Percentiles rank a stretch among this genome's conserved stretches.
Evolutionary conservation across 345 rosid species (phyloP).

Genomic region (Carallia brachiata): DNA sequence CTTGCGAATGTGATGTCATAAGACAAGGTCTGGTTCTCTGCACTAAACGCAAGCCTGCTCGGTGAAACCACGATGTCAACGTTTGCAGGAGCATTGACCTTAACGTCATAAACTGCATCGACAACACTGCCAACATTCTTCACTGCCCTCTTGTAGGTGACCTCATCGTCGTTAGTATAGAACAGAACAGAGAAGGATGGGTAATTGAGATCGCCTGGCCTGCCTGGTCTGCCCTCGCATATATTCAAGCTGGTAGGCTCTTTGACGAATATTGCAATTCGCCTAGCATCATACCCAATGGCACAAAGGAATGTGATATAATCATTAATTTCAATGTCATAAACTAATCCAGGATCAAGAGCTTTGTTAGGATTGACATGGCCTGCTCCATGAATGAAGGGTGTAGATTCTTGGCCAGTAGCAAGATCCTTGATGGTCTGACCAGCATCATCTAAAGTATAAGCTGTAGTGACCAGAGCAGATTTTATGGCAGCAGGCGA

Average conservation of each 20-base stretch:
- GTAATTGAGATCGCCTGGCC: constrained; percentile 36
- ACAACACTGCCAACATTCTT: constrained; percentile 60
- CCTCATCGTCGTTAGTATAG: constrained; percentile 28
- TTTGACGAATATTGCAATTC: constrained; percentile 55
- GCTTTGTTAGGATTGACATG: constrained; percentile 86
- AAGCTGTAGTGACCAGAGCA: constrained; percentile 28
- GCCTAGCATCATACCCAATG: constrained; percentile 53
- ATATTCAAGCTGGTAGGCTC: constrained; percentile 39
- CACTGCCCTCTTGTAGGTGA: constrained; percentile 54
- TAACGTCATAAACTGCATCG: constrained; percentile 59
- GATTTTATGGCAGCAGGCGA: constrained; percentile 29
- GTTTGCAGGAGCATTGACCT: constrained; percentile 52
- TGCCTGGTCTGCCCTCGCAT: constrained; percentile 33
- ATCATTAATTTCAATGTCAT: constrained; percentile 50
- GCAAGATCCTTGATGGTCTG: constrained; percentile 67
- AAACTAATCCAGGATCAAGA: constrained; percentile 72
- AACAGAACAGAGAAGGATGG: constrained; percentile 35
- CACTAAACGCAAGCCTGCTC: constrained; percentile 57
- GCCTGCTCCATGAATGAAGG: constrained; percentile 76
- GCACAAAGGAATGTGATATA: constrained; percentile 77
- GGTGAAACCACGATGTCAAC: constrained; percentile 61
- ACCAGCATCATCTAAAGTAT: constrained; percentile 64
- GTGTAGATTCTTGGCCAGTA: constrained; percentile 54
- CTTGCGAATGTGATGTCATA: constrained; percentile 66
- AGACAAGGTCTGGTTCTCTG: constrained; percentile 38